Evolutionary conservation across 2,329 filamentous ascomycete species (phyloP).

Genomic region (Epichloe festucae): DNA sequence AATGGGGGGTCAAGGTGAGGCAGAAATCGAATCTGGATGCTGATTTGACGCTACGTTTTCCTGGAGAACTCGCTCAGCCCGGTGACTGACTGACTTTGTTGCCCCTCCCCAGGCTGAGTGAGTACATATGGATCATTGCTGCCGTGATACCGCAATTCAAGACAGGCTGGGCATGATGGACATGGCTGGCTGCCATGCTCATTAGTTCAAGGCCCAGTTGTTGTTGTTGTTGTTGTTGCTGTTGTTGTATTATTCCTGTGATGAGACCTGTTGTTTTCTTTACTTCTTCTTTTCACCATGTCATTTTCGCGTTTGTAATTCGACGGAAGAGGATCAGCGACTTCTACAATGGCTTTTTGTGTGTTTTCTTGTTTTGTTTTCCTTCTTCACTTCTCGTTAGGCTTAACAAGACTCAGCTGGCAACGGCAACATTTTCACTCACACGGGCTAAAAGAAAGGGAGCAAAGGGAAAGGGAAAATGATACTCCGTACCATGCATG

Average conservation of each 20-base stretch:
- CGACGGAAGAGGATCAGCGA: not conserved
- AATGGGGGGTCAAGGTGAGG: not conserved
- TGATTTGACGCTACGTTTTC: not conserved
- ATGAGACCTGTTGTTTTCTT: not conserved
- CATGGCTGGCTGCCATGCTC: not conserved
- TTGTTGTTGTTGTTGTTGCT: not conserved
- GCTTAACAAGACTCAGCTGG: not conserved
- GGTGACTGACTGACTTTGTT: not conserved
- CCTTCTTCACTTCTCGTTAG: not conserved
- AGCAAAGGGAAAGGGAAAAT: not conserved
- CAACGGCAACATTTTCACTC: conserved; percentile 1
- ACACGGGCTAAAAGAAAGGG: not conserved
- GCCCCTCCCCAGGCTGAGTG: not conserved
- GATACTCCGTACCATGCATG: not conserved
- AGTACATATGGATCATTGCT: not conserved
- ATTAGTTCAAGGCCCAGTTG: not conserved
- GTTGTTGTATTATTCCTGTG: not conserved
- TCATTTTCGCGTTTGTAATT: not conserved
- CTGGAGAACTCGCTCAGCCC: not conserved
- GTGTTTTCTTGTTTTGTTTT: not conserved
- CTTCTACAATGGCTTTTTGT: not conserved
- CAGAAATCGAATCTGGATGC: not conserved
- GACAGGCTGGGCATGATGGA: not conserved
- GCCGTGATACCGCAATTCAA: not conserved
- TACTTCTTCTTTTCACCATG: not conserved